Evolutionary conservation across 2,329 filamentous ascomycete species (phyloP), one percentile per base, ranked within the genome.

Genomic region (Neoarthrinium moseri): DNA sequence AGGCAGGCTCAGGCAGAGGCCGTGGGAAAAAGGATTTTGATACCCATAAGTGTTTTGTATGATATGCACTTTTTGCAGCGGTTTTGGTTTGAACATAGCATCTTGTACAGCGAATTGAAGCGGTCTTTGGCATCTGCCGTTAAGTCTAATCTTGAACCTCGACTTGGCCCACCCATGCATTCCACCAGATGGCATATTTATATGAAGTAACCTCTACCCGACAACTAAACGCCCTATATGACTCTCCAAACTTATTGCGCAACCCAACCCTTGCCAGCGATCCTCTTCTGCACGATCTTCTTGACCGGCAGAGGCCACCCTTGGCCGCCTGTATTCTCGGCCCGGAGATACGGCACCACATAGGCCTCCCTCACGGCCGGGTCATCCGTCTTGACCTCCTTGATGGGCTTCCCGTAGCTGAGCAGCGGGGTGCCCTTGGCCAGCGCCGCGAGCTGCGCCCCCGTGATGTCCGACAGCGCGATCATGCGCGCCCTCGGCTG

Each of bases 281-380:
- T 80, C 68, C 86, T 90, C 67, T 70, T 84, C 71, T 97, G 92
- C 57, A 82, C 75, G 33, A 97, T 86, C 70, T 88, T 95, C 68
- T 83, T 84, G n/a, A 87, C 84, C 4, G 89, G 87, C 63, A 99
- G 66, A 11, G 89, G 87, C 91, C 91, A 96, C 1, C 90, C 89
- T 55, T 84, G 74, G 1, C 81, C 81, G 1, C 81, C 83, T 0
- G 67, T 75, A 0, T 75, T 81, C 58, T 90, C 87, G 0, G 87
- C 84, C 42, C 84, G 72, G 53, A 97, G 63, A 54, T 84, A 86
- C 38, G 91, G 86, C 53, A 92, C 81, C 3, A 95, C 87, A 81
- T 88, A 95, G 56, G 87, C 91, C 66, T 94, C 86, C 39, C 91
- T 78, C 51, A 69, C 69, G 49, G 62, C 71, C 20, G 61, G 37